Evolutionary conservation across 495 filamentous ascomycete genomes (phyloP), one percentile per base, ranked within the genome.

Genomic region (Penicillium salamii): DNA sequence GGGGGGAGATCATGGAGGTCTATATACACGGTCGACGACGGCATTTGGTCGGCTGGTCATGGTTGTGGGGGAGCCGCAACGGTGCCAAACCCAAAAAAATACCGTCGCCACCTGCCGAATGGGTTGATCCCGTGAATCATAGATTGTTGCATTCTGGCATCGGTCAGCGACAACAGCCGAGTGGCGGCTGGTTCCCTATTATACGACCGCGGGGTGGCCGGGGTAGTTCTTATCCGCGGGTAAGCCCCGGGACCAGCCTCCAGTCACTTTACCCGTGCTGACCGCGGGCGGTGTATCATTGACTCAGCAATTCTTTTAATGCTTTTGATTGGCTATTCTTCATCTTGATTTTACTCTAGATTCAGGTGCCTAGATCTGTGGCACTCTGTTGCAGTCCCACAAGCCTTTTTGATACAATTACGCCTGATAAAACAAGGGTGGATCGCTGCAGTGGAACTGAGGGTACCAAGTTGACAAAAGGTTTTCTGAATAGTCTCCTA

Each of bases 21-120:
- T 62, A 58, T 58, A 62, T 62, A 61, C 13, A 57, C 44, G 32
- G 34, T 44, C 12, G 34, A 50, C 41, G 54, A 59, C 61, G 61
- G 61, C 61, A 64, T 56, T 61, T 45, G 21, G 37, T 59, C 61
- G 61, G 61, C 61, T 63, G 35, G 50, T 37, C 38, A 24, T 40
- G 15, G 7, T 26, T 53, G 58, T 53, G 58, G 58, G 51, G 54
- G 36, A 42, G 21, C 7, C 20, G 40, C 54, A 42, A 49, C 54
- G 34, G 50, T 49, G 26, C 35, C 24, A 48, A 33, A 23, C 19
- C 26, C 18, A 12, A 5, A 32, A 38, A 47, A 36, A 53, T 49
- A 42, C 43, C 50, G 50, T 42, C 36, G 29, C 46, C 37, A 62
- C 46, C 49, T 62, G 59, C 59, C 59, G 59, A 59, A 40, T 44